Evolutionary conservation across 225 moss, liverwort and hornwort species (phyloP), one percentile per base, ranked within the genome.

Genomic region (Thuidium tamariscinum): DNA sequence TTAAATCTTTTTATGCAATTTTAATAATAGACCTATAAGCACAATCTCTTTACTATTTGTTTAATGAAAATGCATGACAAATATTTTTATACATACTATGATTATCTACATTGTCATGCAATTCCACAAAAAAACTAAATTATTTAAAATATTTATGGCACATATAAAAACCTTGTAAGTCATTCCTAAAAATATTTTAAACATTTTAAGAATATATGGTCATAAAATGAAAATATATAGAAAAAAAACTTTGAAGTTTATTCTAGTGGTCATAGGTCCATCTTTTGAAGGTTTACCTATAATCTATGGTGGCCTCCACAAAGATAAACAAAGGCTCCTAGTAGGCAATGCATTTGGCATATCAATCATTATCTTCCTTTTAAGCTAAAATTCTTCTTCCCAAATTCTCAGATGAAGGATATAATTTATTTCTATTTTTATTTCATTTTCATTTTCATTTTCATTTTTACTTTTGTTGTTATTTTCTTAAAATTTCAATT

Each of bases 301-400:
- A 0, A 8, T 23, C 2, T 2, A 67, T 0, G 1, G 13, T 23
- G 7, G 13, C 13, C 0, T 13, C 25, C 1, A 68, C 2, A 0
- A 13, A 0, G 0, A 22, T 5, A 41, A 15, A 8, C 7, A 0
- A 9, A 69, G 4, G n/a, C n/a, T n/a, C n/a, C n/a, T n/a, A n/a
- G n/a, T n/a, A n/a, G n/a, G 3, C 2, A 44, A 44, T 9, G 9
- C 9, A 44, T 44, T 44, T 44, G 6, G 6, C 44, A 44, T 44
- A 44, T 44, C 9, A 44, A 44, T 44, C 44, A 9, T 44, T 9
- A 44, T 44, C 44, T 44, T 44, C 9, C 7, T 9, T 44, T 44
- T 44, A 44, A 44, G n/a, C n/a, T n/a, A n/a, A n/a, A n/a, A n/a
- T n/a, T n/a, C n/a, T n/a, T n/a, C n/a, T n/a, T n/a, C n/a, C n/a